Conservation (phyloP, 306 rosid species). For the Amphicarpaea edgeworthii region DNA sequence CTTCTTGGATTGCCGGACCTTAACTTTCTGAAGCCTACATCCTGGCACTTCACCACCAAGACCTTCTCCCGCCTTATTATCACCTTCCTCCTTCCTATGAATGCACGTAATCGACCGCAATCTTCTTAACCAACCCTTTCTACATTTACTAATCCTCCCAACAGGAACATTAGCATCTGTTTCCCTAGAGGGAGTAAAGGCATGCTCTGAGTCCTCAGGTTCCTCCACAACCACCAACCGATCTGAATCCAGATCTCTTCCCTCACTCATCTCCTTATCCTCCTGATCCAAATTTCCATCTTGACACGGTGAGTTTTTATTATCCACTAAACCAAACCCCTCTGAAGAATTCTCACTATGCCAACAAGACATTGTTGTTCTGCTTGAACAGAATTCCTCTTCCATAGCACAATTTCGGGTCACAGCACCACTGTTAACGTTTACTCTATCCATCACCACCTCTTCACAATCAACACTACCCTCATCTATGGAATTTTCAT, state of each 20-base stretch:
- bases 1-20: slow-evolving; percentile 75
- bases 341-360: slow-evolving; percentile 45
- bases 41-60: slow-evolving; percentile 43
- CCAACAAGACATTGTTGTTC: slow-evolving; percentile 62
- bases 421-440: slow-evolving; percentile 55
- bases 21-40: slow-evolving; percentile 69
- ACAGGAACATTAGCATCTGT: slow-evolving; percentile 20
- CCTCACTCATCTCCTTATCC: slow-evolving; percentile 49
- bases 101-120: slow-evolving; percentile 74
- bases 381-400: slow-evolving; percentile 67
- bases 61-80: slow-evolving; percentile 39
- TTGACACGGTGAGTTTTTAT: slow-evolving; percentile 37
- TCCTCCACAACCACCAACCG: slow-evolving; percentile 46
- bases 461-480: slow-evolving; percentile 47
- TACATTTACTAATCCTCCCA: slow-evolving; percentile 41
- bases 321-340: slow-evolving; percentile 49
- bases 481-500: slow-evolving; percentile 45
- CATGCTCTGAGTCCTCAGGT: slow-evolving; percentile 41
- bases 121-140: slow-evolving; percentile 71
- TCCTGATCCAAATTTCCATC: slow-evolving; percentile 53
- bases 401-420: slow-evolving; percentile 49
- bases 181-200: slow-evolving; percentile 45
- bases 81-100: slow-evolving; percentile 54
- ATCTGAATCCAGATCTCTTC: slow-evolving; percentile 45
- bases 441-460: slow-evolving; percentile 50